These are phyloP conservation scores for Tetrahymena borealis DNA, from an alignment of 73 alveolate species.

Conservation along the genomic window DNA sequence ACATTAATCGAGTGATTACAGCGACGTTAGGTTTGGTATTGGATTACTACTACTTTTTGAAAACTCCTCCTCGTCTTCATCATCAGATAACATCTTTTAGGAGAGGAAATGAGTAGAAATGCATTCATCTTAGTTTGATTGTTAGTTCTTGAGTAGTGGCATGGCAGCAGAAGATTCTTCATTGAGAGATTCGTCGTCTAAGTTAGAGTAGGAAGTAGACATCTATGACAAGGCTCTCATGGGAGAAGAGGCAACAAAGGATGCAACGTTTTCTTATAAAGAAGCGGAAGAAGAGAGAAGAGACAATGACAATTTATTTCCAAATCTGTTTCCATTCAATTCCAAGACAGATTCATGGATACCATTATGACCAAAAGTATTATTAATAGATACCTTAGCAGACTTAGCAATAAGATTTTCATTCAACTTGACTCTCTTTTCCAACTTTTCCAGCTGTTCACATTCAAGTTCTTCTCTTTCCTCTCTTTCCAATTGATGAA, in stretches of 20 bases:
- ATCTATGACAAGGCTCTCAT: background rate
- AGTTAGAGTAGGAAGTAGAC: background rate
- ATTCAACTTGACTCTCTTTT: background rate
- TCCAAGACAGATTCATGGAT: conserved; percentile 2
- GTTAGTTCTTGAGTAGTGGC: background rate
- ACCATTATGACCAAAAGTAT: background rate
- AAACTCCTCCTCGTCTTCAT: background rate
- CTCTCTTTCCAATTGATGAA: background rate
- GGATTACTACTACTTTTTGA: background rate
- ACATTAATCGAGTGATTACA: background rate
- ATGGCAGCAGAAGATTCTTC: background rate
- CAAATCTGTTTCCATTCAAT: background rate
- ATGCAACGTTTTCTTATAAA: background rate
- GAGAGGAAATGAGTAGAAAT: background rate
- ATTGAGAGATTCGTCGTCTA: background rate
- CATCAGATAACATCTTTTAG: background rate
- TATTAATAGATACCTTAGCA: background rate
- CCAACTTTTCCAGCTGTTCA: background rate
- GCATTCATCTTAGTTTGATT: background rate
- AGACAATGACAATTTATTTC: background rate
- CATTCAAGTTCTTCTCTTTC: background rate
- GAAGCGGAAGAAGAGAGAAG: conserved; percentile 1
- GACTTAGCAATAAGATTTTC: background rate
- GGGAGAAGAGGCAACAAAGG: background rate
- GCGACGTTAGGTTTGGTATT: background rate